Conservation (phyloP, 176 grass and related monocot species). For the Alloteropsis semialata region DNA sequence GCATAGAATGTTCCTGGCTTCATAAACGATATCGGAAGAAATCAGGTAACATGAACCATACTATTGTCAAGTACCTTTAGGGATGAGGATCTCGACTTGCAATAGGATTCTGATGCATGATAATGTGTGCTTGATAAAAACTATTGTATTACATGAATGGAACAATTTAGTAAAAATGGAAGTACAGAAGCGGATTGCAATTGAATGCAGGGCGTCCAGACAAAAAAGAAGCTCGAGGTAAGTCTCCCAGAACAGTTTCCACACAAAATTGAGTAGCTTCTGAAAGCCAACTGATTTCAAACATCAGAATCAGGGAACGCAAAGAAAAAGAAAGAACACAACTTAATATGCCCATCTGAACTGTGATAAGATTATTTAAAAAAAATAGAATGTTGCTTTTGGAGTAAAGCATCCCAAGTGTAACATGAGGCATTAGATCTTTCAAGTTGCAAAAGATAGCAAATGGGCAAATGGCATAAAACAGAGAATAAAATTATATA, state of each 20-base stretch:
- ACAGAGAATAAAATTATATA: neutral
- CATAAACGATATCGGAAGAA: constrained; percentile 56
- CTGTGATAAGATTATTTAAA: neutral
- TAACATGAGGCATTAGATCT: neutral
- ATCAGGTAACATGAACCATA: constrained; percentile 26
- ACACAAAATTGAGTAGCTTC: neutral
- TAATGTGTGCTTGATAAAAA: neutral
- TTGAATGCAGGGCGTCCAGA: neutral
- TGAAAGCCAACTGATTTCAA: neutral
- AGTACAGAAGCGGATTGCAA: neutral
- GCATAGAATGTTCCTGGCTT: constrained; percentile 99
- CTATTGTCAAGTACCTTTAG: no score
- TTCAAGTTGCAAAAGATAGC: neutral
- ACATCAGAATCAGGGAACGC: neutral
- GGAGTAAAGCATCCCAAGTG: constrained; percentile 1
- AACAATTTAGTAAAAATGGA: neutral
- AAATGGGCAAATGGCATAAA: neutral
- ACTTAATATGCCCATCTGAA: constrained; percentile 19
- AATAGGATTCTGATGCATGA: neutral
- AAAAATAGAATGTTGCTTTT: neutral
- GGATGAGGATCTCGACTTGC: no score
- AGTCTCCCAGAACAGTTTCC: neutral
- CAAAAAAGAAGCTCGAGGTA: neutral
- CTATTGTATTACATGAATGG: neutral
- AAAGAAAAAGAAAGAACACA: neutral